Evolutionary conservation across 1,284 basidiomycete genomes (phyloP).

Genomic region (Pseudozyma thailandica): DNA sequence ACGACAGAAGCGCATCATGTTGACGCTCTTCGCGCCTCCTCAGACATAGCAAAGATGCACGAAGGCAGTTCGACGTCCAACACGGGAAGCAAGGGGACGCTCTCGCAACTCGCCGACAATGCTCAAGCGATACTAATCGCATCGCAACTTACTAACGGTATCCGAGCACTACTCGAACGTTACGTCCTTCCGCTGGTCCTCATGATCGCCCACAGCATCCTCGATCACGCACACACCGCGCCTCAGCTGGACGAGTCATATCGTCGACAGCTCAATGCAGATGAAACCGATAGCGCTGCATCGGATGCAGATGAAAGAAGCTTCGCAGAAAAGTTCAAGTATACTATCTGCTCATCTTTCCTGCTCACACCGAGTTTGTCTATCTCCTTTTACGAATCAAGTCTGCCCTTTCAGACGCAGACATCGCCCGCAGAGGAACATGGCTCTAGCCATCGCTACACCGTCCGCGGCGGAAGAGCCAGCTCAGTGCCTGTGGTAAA

Average conservation of each 20-base stretch:
- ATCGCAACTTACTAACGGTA: neutral
- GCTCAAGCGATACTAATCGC: neutral
- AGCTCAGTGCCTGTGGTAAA: conserved; percentile 4
- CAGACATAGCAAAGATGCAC: too few relatives aligned
- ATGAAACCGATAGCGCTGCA: neutral
- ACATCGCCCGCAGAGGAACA: neutral
- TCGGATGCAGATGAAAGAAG: conserved; percentile 8
- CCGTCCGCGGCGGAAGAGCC: conserved; percentile 5
- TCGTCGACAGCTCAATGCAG: neutral
- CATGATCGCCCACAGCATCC: conserved; percentile 8
- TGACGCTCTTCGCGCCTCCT: too few relatives aligned
- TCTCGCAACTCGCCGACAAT: too few relatives aligned
- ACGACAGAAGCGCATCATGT: too few relatives aligned
- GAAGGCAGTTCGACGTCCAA: too few relatives aligned
- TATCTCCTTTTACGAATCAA: conserved; percentile 62
- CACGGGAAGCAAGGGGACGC: too few relatives aligned
- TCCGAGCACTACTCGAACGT: conserved; percentile 3
- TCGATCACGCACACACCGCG: neutral
- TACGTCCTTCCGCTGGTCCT: conserved; percentile 12
- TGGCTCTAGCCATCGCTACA: neutral
- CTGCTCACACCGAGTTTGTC: conserved; percentile 62
- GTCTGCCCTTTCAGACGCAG: conserved; percentile 11
- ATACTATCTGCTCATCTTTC: conserved; percentile 63
- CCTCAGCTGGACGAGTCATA: neutral
- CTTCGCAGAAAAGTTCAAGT: conserved; percentile 64